Evolutionary conservation across 805 yeast species (phyloP).

Genomic region (Candida schatavii): DNA sequence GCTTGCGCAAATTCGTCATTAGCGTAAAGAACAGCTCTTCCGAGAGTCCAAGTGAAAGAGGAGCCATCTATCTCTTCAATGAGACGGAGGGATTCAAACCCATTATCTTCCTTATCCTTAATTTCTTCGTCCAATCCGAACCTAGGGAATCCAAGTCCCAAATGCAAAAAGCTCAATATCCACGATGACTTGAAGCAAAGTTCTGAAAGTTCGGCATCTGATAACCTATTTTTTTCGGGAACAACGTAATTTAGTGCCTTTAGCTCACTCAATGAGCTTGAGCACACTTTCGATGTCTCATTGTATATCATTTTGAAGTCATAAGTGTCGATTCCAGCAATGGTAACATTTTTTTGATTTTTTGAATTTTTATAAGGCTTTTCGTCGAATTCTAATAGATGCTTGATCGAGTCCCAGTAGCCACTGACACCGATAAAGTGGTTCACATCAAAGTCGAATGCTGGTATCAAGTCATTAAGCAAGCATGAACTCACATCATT

Average conservation of each 20-base stretch:
- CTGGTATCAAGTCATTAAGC: slow-evolving; percentile 50
- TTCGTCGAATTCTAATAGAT: slow-evolving; percentile 36
- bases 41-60: slow-evolving; percentile 55
- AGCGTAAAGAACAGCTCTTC: slow-evolving; percentile 61
- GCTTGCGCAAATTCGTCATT: slow-evolving; percentile 50
- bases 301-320: slow-evolving; percentile 42
- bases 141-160: slow-evolving; percentile 59
- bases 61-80: slow-evolving; percentile 42
- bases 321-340: slow-evolving; percentile 30
- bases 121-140: slow-evolving; percentile 39
- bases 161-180: slow-evolving; percentile 54
- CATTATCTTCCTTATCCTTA: slow-evolving; percentile 14
- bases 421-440: slow-evolving; percentile 66
- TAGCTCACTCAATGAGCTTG: slow-evolving; percentile 36
- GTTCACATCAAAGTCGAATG: slow-evolving; percentile 54
- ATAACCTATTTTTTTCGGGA: slow-evolving; percentile 24
- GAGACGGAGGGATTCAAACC: slow-evolving; percentile 39
- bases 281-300: slow-evolving; percentile 48
- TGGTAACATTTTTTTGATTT: slow-evolving; percentile 8
- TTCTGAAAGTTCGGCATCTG: slow-evolving; percentile 46
- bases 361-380: slow-evolving; percentile 9
- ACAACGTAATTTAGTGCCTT: slow-evolving; percentile 30
- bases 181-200: slow-evolving; percentile 63
- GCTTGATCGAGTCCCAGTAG: slow-evolving; percentile 60
- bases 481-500: slow-evolving; percentile 46